phyloP scores from a whole-genome alignment of 1,284 basidiomycete species.

The Hortiboletus rubellus region DNA sequence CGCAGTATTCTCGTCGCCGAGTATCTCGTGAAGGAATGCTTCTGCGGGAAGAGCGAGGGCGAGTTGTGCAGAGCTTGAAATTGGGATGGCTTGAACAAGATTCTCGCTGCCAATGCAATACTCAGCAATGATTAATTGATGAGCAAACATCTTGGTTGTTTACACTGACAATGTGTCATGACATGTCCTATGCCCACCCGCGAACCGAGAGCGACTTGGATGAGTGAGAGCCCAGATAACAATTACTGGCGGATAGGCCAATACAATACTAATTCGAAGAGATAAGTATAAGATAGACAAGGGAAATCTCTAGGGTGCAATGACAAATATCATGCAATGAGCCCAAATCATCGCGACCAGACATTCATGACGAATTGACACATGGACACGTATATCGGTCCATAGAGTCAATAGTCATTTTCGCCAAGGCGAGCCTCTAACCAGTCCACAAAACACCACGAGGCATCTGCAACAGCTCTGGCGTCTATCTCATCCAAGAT shows the following conservation, averaged over 20 bases:
- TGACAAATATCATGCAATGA: neutral
- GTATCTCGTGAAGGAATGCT: constrained; percentile 63
- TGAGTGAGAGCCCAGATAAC: neutral
- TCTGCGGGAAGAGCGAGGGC: constrained; percentile 52
- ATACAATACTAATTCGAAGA: neutral
- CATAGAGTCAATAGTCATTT: constrained; percentile 27
- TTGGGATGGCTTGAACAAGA: constrained; percentile 50
- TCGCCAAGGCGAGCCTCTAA: constrained; percentile 47
- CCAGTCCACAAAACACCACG: constrained; percentile 44
- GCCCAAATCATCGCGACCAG: neutral
- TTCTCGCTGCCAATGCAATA: constrained; percentile 42
- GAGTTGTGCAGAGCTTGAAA: constrained; percentile 65
- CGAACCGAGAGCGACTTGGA: neutral
- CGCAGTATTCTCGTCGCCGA: constrained; percentile 63
- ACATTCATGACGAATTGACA: neutral
- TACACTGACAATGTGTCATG: neutral
- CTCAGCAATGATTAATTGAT: neutral
- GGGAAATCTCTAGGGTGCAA: neutral
- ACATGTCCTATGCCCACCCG: neutral
- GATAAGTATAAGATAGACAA: neutral
- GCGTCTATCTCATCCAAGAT: constrained; percentile 50
- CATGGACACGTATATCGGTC: neutral
- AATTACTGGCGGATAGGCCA: neutral
- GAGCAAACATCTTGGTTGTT: neutral
- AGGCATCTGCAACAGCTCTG: constrained; percentile 28